Conservation (phyloP, 768 basidiomycete genomes). For the Sporobolomyces pararoseus region DNA sequence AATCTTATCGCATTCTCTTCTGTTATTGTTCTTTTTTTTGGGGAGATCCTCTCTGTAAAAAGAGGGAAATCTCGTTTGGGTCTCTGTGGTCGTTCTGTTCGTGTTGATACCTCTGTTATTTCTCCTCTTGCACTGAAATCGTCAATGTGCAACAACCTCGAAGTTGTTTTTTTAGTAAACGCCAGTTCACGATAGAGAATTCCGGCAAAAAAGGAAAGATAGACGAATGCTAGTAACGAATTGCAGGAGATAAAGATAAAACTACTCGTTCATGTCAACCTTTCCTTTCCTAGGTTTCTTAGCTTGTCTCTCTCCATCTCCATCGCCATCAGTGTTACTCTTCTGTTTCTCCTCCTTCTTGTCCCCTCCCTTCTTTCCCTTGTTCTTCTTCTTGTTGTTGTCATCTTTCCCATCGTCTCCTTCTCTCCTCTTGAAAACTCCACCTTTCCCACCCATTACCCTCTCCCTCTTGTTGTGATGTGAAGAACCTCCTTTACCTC, state of each 20-base stretch:
- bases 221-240: no score
- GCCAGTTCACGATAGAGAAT: no score
- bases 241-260: neutral
- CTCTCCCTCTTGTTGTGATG: constrained; percentile 50
- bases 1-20: no score
- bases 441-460: constrained; percentile 35
- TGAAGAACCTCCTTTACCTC: constrained; percentile 65
- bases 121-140: no score
- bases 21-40: no score
- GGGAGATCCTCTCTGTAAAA: no score
- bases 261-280: constrained; percentile 25
- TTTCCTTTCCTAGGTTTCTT: constrained; percentile 31
- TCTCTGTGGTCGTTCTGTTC: no score
- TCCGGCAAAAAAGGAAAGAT: no score
- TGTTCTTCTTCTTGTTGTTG: neutral
- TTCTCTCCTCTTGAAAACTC: constrained; percentile 16
- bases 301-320: neutral
- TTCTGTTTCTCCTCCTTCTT: neutral
- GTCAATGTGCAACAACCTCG: no score
- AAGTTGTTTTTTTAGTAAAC: no score
- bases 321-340: neutral
- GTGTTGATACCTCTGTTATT: neutral
- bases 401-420: neutral
- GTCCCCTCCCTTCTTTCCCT: neutral
- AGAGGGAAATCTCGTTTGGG: no score